These are phyloP conservation scores for Aureobasidium subglaciale DNA, from an alignment of 2,329 filamentous ascomycete genomes.

Conservation along the genomic window DNA sequence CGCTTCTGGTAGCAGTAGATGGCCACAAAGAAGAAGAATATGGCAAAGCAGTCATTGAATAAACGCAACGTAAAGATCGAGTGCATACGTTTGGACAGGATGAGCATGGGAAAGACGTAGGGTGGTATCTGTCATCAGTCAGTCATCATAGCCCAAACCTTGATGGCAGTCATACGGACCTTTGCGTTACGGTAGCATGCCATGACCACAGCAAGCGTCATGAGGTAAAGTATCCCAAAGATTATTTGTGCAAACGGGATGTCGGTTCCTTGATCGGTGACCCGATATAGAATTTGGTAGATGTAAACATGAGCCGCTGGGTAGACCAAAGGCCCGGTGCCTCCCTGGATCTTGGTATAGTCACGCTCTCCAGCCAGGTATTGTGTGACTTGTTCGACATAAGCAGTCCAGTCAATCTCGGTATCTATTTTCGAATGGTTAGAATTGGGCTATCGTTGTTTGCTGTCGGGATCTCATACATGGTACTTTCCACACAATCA, in stretches of 20 bases:
- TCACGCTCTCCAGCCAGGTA: constrained; percentile 79
- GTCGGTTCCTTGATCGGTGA: constrained; percentile 70
- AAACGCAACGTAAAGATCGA: constrained; percentile 87
- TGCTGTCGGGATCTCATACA: constrained; percentile 47
- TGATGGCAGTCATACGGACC: not conserved
- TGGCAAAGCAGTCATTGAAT: constrained; percentile 93
- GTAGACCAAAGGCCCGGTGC: constrained; percentile 90
- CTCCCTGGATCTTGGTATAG: constrained; percentile 77
- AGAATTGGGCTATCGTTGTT: not conserved
- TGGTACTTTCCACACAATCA: constrained; percentile 74
- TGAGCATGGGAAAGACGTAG: constrained; percentile 77
- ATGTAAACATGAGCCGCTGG: constrained; percentile 90
- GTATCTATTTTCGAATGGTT: constrained; percentile 59
- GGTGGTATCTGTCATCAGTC: constrained; percentile 58
- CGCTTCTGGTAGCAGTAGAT: constrained; percentile 70
- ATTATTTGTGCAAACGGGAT: constrained; percentile 75
- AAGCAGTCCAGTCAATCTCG: constrained; percentile 95
- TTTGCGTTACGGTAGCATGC: constrained; percentile 66
- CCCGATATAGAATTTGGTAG: constrained; percentile 69
- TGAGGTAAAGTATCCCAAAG: constrained; percentile 74
- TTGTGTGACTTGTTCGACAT: constrained; percentile 86
- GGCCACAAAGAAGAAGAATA: constrained; percentile 74
- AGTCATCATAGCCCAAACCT: not conserved
- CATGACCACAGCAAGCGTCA: constrained; percentile 69
- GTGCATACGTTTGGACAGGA: constrained; percentile 86